Conservation (phyloP, 441 rosid species). For the Eutrema salsugineum region DNA sequence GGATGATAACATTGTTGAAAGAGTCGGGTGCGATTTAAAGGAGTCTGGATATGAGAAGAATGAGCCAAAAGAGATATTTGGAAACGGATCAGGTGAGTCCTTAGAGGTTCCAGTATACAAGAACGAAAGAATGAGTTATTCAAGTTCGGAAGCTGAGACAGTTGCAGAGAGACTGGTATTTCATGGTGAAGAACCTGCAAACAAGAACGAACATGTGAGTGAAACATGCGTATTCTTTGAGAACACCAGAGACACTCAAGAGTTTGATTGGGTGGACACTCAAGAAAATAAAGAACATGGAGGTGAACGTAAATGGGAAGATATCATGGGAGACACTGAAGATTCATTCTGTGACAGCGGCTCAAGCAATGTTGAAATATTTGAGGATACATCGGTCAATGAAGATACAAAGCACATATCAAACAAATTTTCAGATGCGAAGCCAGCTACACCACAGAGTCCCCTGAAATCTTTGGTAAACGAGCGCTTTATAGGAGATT, state of each 20-base stretch:
- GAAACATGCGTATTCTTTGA: neutral
- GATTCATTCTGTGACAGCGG: conserved; percentile 8
- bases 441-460: conserved; percentile 11
- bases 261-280: conserved; percentile 24
- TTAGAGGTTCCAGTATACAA: conserved; percentile 15
- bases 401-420: neutral
- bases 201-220: neutral
- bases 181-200: neutral
- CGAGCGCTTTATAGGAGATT: neutral
- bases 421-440: neutral
- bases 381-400: conserved; percentile 1
- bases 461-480: neutral
- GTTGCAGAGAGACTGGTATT: conserved; percentile 7
- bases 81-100: conserved; percentile 13
- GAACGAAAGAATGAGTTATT: conserved; percentile 7
- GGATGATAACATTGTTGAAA: neutral
- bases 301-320: neutral
- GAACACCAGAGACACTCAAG: conserved; percentile 18
- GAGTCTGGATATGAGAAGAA: conserved; percentile 19
- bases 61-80: neutral
- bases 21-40: neutral
- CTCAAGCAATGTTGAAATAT: conserved; percentile 18
- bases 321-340: conserved; percentile 5
- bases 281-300: conserved; percentile 19
- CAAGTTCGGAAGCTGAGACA: conserved; percentile 12